Percentiles rank a stretch among this genome's conserved stretches.
Evolutionary conservation across 2,329 filamentous ascomycete genomes (phyloP).

Genomic region (Reticulascus tulasneorum): DNA sequence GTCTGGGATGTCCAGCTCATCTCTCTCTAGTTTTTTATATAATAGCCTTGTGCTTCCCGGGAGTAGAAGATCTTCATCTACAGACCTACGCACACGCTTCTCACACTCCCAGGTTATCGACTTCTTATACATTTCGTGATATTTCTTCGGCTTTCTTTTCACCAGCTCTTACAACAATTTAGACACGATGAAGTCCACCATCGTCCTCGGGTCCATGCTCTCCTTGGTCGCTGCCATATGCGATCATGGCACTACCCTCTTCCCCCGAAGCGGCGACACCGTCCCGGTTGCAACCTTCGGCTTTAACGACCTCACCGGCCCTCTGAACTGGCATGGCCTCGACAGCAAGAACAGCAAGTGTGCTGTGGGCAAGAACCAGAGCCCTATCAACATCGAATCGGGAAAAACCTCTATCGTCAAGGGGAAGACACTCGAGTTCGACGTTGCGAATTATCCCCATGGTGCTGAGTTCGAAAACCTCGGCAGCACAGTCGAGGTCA

Average conservation of each 20-base stretch:
- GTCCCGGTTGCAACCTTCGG: constrained; percentile 33
- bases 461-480: constrained; percentile 46
- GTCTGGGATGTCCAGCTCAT: too few relatives aligned
- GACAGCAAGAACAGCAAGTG: constrained; percentile 40
- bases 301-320: constrained; percentile 39
- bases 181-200: constrained; percentile 17
- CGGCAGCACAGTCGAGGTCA: constrained; percentile 47
- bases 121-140: not conserved
- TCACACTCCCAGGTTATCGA: not conserved
- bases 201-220: constrained; percentile 13
- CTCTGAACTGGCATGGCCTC: constrained; percentile 49
- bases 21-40: too few relatives aligned
- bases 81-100: not conserved
- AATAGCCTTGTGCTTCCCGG: too few relatives aligned
- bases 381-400: constrained; percentile 49
- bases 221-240: constrained; percentile 21
- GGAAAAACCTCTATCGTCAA: constrained; percentile 13
- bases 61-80: too few relatives aligned
- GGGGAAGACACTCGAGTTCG: constrained; percentile 26
- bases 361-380: constrained; percentile 45
- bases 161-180: not conserved
- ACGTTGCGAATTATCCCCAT: constrained; percentile 29
- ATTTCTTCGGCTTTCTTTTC: not conserved
- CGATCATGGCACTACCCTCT: constrained; percentile 31
- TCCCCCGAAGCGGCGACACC: constrained; percentile 22